These are phyloP conservation scores for Wickerhamiella australiensis DNA, from an alignment of 805 yeast genomes.

Conservation along the genomic window DNA sequence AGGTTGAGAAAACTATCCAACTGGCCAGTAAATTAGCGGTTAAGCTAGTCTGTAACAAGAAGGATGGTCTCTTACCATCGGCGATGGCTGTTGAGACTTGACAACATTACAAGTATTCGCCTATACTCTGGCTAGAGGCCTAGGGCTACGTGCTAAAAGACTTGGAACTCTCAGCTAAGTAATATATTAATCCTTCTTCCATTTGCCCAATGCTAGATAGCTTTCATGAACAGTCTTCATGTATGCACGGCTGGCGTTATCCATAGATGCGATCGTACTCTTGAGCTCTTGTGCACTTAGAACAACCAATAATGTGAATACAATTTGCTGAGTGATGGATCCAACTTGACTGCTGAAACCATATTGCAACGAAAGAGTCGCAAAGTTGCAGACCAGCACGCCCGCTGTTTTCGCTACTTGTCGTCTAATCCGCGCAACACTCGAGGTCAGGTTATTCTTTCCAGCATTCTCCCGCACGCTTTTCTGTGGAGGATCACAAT, in stretches of 20 bases:
- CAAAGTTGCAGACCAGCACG: slow-evolving; percentile 44
- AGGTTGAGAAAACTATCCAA: no score
- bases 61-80: no score
- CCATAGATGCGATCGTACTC: slow-evolving; percentile 51
- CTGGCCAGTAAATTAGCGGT: no score
- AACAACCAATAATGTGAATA: slow-evolving; percentile 55
- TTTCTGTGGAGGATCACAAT: slow-evolving; percentile 57
- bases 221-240: slow-evolving; percentile 57
- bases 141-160: no score
- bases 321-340: slow-evolving; percentile 41
- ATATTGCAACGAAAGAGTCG: slow-evolving; percentile 42
- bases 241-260: slow-evolving; percentile 53
- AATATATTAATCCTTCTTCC: slow-evolving; percentile 47
- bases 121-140: no score
- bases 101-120: no score
- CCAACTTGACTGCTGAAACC: slow-evolving; percentile 39
- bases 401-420: slow-evolving; percentile 21
- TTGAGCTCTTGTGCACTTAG: slow-evolving; percentile 55
- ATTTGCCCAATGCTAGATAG: slow-evolving; percentile 66
- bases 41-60: no score
- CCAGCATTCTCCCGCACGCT: slow-evolving; percentile 24
- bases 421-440: slow-evolving; percentile 42
- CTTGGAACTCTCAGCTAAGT: no score
- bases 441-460: slow-evolving; percentile 39
- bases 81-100: no score